These are phyloP conservation scores for Coprinopsis strossmayeri DNA, from an alignment of 768 basidiomycete species.

Conservation along the genomic window DNA sequence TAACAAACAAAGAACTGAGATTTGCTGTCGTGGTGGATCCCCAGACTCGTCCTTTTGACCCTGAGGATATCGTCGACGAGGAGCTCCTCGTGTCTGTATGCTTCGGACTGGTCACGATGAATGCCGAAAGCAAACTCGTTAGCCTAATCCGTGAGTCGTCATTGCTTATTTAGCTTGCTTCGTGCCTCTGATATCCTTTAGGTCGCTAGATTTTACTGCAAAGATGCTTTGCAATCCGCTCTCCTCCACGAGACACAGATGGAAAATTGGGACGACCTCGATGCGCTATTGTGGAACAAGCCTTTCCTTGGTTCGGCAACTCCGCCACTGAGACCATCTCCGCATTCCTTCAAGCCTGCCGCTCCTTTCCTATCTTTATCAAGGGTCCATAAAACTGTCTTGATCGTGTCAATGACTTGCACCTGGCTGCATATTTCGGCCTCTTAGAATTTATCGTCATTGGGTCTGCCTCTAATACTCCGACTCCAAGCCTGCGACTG, in stretches of 20 bases:
- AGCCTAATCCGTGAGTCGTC: not conserved
- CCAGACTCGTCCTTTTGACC: not conserved
- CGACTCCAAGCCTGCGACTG: not conserved
- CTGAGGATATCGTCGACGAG: not conserved
- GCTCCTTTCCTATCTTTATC: not conserved
- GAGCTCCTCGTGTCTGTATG: not conserved
- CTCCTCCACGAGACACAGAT: not conserved
- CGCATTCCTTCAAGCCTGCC: not conserved
- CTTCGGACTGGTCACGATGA: not conserved
- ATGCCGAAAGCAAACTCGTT: not conserved
- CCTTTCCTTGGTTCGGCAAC: not conserved
- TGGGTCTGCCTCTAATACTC: not conserved
- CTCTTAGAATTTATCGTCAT: not conserved
- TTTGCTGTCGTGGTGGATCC: not conserved
- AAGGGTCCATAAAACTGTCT: not conserved
- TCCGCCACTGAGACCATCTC: not conserved
- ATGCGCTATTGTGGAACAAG: not conserved
- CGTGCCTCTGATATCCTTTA: not conserved
- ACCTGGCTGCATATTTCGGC: not conserved
- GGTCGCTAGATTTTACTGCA: not conserved
- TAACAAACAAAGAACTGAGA: not conserved
- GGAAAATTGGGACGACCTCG: not conserved
- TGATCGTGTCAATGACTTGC: not conserved
- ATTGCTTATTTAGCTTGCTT: not conserved
- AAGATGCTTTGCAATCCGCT: not conserved